A percentile compares a stretch with the other conserved stretches of the same genome.
Evolutionary conservation across 2,329 filamentous ascomycete species (phyloP).

Genomic region (Colletotrichum tofieldiae): DNA sequence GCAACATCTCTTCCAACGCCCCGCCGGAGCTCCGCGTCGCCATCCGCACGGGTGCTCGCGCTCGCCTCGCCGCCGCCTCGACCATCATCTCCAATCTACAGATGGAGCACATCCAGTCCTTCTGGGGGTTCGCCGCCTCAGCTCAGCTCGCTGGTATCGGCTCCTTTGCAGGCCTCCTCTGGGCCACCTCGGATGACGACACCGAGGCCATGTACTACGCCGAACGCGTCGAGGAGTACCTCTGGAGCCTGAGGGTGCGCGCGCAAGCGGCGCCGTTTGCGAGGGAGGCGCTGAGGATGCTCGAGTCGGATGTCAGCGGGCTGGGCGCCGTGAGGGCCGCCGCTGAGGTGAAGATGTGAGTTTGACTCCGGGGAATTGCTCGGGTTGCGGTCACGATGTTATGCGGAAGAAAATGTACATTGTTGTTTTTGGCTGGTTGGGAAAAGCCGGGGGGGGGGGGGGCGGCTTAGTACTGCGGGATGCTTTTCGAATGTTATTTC

Average conservation of each 20-base stretch:
- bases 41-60: slow-evolving; percentile 56
- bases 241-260: slow-evolving; percentile 60
- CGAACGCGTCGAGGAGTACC: slow-evolving; percentile 57
- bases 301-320: slow-evolving; percentile 50
- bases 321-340: slow-evolving; percentile 38
- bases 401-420: not conserved
- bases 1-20: slow-evolving; percentile 56
- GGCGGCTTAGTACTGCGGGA: not conserved
- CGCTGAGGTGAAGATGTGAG: slow-evolving; percentile 42
- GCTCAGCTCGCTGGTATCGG: slow-evolving; percentile 61
- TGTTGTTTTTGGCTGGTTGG: not conserved
- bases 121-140: slow-evolving; percentile 62
- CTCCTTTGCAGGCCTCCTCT: slow-evolving; percentile 59
- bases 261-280: slow-evolving; percentile 57
- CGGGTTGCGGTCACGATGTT: not conserved
- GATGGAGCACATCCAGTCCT: slow-evolving; percentile 62
- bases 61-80: slow-evolving; percentile 58
- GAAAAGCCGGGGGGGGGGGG: not conserved
- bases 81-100: slow-evolving; percentile 58
- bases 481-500: not conserved
- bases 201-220: slow-evolving; percentile 59
- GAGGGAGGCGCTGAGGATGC: slow-evolving; percentile 56
- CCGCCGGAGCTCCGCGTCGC: slow-evolving; percentile 50
- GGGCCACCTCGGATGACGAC: slow-evolving; percentile 56
- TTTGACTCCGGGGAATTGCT: not conserved